Evolutionary conservation across 2,329 filamentous ascomycete genomes (phyloP).

Genomic region (Penicillium expansum): DNA sequence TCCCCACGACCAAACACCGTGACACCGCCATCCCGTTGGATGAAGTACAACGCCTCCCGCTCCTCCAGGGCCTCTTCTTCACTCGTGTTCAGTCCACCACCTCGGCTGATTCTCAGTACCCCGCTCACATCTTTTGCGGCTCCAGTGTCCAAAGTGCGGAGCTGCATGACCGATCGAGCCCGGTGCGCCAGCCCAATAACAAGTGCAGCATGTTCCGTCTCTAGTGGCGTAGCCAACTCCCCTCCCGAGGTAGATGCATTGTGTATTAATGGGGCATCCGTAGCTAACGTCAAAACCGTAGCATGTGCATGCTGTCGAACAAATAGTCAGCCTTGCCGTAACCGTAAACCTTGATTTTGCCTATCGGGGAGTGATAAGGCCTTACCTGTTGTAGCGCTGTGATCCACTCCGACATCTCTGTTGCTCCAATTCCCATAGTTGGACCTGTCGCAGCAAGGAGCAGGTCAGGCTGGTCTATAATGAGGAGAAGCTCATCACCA

Average conservation of each 20-base stretch:
- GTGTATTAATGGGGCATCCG: constrained; percentile 69
- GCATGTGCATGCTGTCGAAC: constrained; percentile 58
- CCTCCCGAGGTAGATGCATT: constrained; percentile 34
- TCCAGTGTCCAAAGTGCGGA: constrained; percentile 79
- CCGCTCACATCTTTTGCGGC: constrained; percentile 89
- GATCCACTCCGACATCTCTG: constrained; percentile 55
- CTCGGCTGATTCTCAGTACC: constrained; percentile 71
- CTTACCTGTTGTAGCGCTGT: constrained; percentile 63
- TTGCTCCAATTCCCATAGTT: constrained; percentile 41
- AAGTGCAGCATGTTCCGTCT: constrained; percentile 69
- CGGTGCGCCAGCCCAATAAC: constrained; percentile 70
- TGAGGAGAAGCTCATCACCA: constrained; percentile 50
- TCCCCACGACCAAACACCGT: constrained; percentile 82
- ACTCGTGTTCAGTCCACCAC: constrained; percentile 42
- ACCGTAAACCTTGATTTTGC: background rate
- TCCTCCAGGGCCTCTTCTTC: constrained; percentile 44
- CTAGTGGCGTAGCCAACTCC: constrained; percentile 60
- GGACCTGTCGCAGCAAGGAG: constrained; percentile 59
- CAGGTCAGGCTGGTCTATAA: constrained; percentile 66
- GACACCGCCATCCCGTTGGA: constrained; percentile 74
- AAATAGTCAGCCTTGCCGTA: constrained; percentile 7
- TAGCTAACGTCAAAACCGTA: constrained; percentile 65
- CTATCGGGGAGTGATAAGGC: constrained; percentile 14
- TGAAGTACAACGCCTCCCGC: constrained; percentile 76
- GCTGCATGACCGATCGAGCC: constrained; percentile 67